Evolutionary conservation across 305 asterid species (phyloP).

Genomic region (Euphrasia arctica): DNA sequence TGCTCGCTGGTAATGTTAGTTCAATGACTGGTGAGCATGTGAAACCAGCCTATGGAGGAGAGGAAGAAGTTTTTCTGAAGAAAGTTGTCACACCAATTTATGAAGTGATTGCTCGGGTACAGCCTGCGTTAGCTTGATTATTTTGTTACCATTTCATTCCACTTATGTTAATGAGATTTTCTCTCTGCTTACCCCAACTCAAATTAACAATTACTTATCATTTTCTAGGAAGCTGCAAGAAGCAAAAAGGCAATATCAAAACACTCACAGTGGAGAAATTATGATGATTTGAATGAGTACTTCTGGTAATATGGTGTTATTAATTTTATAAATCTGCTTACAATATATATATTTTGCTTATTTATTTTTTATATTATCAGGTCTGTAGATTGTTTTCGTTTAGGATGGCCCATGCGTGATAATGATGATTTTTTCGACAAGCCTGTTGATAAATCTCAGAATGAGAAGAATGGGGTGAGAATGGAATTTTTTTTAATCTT

Average conservation of each 20-base stretch:
- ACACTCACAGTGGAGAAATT: slow-evolving; percentile 99
- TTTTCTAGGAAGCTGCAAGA: slow-evolving; percentile 83
- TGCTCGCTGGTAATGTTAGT: slow-evolving; percentile 99
- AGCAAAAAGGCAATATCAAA: slow-evolving; percentile 80
- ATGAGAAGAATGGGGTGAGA: slow-evolving; percentile 76
- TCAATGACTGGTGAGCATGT: slow-evolving; percentile 97
- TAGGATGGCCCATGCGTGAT: slow-evolving; percentile 99
- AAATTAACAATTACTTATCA: slow-evolving; percentile 10
- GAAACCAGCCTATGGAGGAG: slow-evolving; percentile 99
- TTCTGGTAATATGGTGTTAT: slow-evolving; percentile 59
- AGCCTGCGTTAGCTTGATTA: slow-evolving; percentile 3
- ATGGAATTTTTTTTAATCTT: slow-evolving; percentile 23
- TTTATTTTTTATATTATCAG: slow-evolving; percentile 33
- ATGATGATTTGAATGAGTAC: slow-evolving; percentile 96
- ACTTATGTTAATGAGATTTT: slow-evolving; percentile 2
- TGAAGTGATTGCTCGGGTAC: slow-evolving; percentile 91
- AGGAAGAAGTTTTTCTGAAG: slow-evolving; percentile 86
- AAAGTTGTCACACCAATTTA: slow-evolving; percentile 94
- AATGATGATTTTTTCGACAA: slow-evolving; percentile 96
- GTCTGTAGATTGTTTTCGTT: slow-evolving; percentile 97
- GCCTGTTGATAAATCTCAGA: slow-evolving; percentile 40
- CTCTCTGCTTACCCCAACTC: slow-evolving; percentile 15
- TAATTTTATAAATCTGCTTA: slow-evolving; percentile 17
- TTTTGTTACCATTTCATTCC: slow-evolving; percentile 11
- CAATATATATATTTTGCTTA: slow-evolving; percentile 10